Evolutionary conservation across 768 basidiomycete genomes (phyloP).

Genomic region (Leccinellum luteum): DNA sequence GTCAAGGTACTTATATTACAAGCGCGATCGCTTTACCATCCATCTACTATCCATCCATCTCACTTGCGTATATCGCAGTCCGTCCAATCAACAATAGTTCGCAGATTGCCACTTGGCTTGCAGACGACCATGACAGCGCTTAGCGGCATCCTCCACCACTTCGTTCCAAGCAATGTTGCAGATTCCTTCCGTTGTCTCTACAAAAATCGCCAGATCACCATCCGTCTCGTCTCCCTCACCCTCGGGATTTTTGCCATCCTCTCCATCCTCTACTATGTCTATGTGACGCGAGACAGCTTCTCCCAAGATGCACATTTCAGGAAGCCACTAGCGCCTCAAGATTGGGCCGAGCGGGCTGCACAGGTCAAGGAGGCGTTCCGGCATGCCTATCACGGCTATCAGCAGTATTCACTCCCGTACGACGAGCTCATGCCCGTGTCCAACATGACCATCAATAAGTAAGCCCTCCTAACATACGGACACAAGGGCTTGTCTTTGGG

Average conservation of each 20-base stretch:
- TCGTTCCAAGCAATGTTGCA: neutral
- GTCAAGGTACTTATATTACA: too few relatives aligned
- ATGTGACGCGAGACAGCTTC: slow-evolving; percentile 6
- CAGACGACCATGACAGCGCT: too few relatives aligned
- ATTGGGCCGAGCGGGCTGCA: slow-evolving; percentile 53
- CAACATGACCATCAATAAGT: slow-evolving; percentile 50
- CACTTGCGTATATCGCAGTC: too few relatives aligned
- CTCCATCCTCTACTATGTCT: slow-evolving; percentile 16
- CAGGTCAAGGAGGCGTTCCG: slow-evolving; percentile 62
- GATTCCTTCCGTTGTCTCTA: neutral
- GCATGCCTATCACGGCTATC: slow-evolving; percentile 68
- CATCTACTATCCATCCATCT: too few relatives aligned
- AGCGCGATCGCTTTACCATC: too few relatives aligned
- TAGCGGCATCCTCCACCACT: slow-evolving; percentile 1
- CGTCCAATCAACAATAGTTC: too few relatives aligned
- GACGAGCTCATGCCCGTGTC: slow-evolving; percentile 62
- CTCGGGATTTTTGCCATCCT: slow-evolving; percentile 9
- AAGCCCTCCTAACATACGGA: slow-evolving; percentile 16
- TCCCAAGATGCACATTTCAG: neutral
- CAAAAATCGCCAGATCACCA: slow-evolving; percentile 5
- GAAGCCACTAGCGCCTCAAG: slow-evolving; percentile 16
- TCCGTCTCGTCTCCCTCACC: slow-evolving; percentile 14
- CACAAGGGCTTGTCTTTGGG: neutral
- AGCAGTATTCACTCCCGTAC: slow-evolving; percentile 54
- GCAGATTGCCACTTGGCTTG: too few relatives aligned